phyloP scores from a whole-genome alignment of 2,329 filamentous ascomycete genomes.

The Penicillium italicum region DNA sequence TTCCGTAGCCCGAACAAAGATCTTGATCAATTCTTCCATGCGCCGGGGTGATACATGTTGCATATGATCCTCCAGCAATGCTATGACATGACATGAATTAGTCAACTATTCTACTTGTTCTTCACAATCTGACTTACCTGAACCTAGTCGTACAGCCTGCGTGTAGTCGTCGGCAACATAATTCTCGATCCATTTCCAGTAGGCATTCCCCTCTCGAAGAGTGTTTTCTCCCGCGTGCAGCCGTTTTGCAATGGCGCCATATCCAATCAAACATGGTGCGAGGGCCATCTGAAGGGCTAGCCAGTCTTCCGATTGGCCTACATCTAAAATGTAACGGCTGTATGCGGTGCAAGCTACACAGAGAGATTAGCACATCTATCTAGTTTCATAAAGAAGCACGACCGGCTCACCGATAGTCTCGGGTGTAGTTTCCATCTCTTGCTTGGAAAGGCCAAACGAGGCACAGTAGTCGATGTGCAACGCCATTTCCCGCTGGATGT shows the following conservation, averaged over 20 bases:
- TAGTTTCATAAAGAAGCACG: not conserved
- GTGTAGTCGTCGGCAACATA: constrained; percentile 79
- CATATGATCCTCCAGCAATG: constrained; percentile 71
- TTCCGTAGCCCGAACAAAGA: constrained; percentile 83
- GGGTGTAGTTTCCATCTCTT: constrained; percentile 67
- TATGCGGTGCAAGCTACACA: constrained; percentile 70
- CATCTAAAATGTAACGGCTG: constrained; percentile 80
- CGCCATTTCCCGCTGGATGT: constrained; percentile 74
- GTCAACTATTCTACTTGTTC: not conserved
- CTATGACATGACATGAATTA: constrained; percentile 40
- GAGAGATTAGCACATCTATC: not conserved
- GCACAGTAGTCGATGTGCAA: constrained; percentile 81
- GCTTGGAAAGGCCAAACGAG: constrained; percentile 70
- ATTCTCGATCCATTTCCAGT: constrained; percentile 89
- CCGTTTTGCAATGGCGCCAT: constrained; percentile 72
- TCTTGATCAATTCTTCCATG: constrained; percentile 75
- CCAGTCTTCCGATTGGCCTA: constrained; percentile 84
- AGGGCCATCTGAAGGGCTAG: constrained; percentile 80
- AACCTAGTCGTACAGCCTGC: constrained; percentile 66
- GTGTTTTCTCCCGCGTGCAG: constrained; percentile 63
- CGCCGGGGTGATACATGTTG: constrained; percentile 67
- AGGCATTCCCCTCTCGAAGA: constrained; percentile 62
- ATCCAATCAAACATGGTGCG: constrained; percentile 85
- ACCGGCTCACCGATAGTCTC: constrained; percentile 65
- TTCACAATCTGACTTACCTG: constrained; percentile 50